Evolutionary conservation across 495 filamentous ascomycete species (phyloP), one percentile per base, ranked within the genome.

Genomic region (Beverwykella pulmonaria): DNA sequence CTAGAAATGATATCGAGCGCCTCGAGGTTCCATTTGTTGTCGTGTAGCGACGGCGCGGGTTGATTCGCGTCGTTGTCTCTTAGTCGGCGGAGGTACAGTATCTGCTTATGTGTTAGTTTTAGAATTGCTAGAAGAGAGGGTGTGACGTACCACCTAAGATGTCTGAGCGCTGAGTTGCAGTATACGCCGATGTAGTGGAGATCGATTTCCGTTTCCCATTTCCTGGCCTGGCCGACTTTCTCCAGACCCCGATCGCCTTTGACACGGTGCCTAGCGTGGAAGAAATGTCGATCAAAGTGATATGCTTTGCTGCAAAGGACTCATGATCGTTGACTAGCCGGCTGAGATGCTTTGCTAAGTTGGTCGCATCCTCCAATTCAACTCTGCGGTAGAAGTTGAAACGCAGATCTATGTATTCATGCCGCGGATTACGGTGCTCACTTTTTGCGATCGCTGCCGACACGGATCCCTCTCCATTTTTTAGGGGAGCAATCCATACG

Each of bases 351-450:
- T 53, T 39, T 17, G 63, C 54, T 5, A 53, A 29, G 20, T 53
- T 30, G 2, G 12, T 39, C 8, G 49, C 50, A 27, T 60, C 63
- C 2, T 27, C 30, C 5, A n/a, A 6, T n/a, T 20, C 27, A 2
- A 66, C 39, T 14, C 23, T 27, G 2, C 55, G 63, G 36, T 53
- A 34, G 47, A 66, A 66, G 30, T 60, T 46, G 5, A 66, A 60
- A 8, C 63, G 55, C 0, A 66, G 23, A 46, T 66, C 63, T 2
- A 66, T 26, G 41, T 60, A 66, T 50, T 60, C 55, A 47, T 66
- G 56, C 9, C 5, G 22, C 1, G 55, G n/a, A 29, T 66, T 23
- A 10, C 55, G 63, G 14, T 53, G 48, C 23, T 59, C 63, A 20
- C 44, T 50, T 27, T 12, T n/a, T 2, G 44, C 25, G 4, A 34